Conservation (phyloP, 441 rosid species). For the Adansonia gregorii region DNA sequence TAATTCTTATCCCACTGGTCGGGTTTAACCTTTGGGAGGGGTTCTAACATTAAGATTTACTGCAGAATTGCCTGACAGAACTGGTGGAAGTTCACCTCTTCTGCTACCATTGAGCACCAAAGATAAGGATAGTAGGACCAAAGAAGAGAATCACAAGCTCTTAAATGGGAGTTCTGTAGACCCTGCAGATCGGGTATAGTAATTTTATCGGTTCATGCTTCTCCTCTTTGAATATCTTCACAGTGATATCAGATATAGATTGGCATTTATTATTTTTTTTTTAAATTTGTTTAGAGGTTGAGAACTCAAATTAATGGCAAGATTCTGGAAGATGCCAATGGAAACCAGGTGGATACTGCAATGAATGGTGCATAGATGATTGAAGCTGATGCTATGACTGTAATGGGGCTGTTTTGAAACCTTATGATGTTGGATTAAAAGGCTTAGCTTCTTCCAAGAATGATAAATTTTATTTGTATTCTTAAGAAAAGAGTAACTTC, state of each 20-base stretch:
- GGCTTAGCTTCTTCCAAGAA: conserved; percentile 29
- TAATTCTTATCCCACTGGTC: no score
- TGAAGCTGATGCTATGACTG: conserved; percentile 28
- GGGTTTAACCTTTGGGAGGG: neutral
- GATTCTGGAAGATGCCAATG: conserved; percentile 69
- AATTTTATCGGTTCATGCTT: neutral
- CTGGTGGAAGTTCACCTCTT: conserved; percentile 45
- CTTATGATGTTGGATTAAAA: conserved; percentile 16
- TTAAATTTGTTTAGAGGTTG: conserved; percentile 56
- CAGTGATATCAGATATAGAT: conserved; percentile 1
- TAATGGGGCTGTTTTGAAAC: conserved; percentile 28
- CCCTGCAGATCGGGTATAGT: conserved; percentile 82
- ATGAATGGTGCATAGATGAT: conserved; percentile 76
- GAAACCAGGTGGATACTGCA: conserved; percentile 58
- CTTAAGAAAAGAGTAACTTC: conserved; percentile 33
- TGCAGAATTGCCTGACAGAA: conserved; percentile 90
- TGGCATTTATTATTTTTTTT: neutral
- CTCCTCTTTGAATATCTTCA: conserved; percentile 4
- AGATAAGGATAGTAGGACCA: conserved; percentile 65
- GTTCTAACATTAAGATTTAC: conserved; percentile 30
- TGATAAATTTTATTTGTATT: conserved; percentile 44
- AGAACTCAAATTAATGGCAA: conserved; percentile 91
- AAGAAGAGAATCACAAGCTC: conserved; percentile 96
- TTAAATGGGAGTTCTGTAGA: conserved; percentile 86
- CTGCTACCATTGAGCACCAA: conserved; percentile 66